phyloP scores from a whole-genome alignment of 2,329 filamentous ascomycete species.

The Fusarium sp. region DNA sequence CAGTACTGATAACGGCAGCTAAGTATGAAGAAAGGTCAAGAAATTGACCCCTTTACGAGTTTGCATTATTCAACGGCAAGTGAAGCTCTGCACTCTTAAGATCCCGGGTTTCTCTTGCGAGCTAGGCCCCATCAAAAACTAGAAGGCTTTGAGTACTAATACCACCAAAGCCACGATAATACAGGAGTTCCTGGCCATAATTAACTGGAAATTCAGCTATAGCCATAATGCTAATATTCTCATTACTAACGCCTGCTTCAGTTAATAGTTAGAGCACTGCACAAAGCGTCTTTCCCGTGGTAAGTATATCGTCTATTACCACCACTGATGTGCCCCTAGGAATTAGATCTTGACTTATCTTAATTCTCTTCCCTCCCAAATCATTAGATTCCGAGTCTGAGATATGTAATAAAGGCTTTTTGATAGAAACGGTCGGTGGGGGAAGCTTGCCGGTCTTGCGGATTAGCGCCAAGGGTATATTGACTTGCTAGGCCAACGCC shows the following conservation, averaged over 20 bases:
- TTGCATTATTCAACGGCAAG: no score
- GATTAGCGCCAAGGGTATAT: slow-evolving; percentile 59
- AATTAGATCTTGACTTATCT: slow-evolving; percentile 58
- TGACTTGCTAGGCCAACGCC: slow-evolving; percentile 55
- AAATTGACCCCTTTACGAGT: no score
- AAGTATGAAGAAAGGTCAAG: no score
- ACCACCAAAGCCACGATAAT: not conserved
- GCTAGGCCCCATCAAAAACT: not conserved
- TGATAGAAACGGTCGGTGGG: slow-evolving; percentile 60
- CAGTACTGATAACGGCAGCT: no score
- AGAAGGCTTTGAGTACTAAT: not conserved
- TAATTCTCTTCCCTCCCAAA: slow-evolving; percentile 51
- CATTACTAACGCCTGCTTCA: slow-evolving; percentile 51
- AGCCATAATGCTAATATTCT: slow-evolving; percentile 57
- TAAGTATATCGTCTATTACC: slow-evolving; percentile 66
- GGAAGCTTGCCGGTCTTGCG: slow-evolving; percentile 69
- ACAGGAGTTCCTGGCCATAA: slow-evolving; percentile 46
- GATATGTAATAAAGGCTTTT: slow-evolving; percentile 62
- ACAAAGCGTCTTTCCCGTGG: not conserved
- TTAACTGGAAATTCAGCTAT: slow-evolving; percentile 65
- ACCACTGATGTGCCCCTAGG: slow-evolving; percentile 55
- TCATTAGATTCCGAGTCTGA: slow-evolving; percentile 50
- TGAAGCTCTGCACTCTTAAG: not conserved
- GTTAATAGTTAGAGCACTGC: slow-evolving; percentile 49
- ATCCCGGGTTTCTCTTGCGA: not conserved